phyloP scores from a whole-genome alignment of 805 yeast species.

The Saturnispora galanensis region DNA sequence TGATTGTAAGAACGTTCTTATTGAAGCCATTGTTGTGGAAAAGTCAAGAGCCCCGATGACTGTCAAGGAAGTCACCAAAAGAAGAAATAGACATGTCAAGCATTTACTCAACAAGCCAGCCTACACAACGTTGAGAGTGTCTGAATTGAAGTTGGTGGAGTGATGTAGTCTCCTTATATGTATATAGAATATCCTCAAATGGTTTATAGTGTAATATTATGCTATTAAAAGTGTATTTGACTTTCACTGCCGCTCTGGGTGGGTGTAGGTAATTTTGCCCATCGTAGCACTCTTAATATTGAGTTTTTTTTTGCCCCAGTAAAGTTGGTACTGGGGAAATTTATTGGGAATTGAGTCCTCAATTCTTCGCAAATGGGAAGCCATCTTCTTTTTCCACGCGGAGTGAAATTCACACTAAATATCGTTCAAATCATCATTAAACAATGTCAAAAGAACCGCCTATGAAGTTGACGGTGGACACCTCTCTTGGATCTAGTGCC shows the following conservation, averaged over 20 bases:
- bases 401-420: too few relatives aligned
- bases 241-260: too few relatives aligned
- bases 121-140: conserved; percentile 68
- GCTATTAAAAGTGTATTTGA: too few relatives aligned
- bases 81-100: conserved; percentile 69
- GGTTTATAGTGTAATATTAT: too few relatives aligned
- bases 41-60: conserved; percentile 74
- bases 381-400: too few relatives aligned
- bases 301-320: too few relatives aligned
- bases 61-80: conserved; percentile 62
- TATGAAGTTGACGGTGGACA: conserved; percentile 6
- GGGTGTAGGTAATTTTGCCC: too few relatives aligned
- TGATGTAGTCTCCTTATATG: not conserved
- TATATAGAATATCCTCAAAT: not conserved
- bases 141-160: conserved; percentile 50
- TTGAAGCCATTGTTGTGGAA: conserved; percentile 77
- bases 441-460: conserved; percentile 3
- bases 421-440: not conserved
- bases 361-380: too few relatives aligned
- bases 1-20: conserved; percentile 41
- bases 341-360: too few relatives aligned
- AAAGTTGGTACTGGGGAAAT: too few relatives aligned
- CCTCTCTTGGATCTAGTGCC: not conserved
- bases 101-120: conserved; percentile 58
- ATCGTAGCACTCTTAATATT: too few relatives aligned